Evolutionary conservation across 305 asterid species (phyloP), one percentile per base, ranked within the genome.

Genomic region (Salvia sclarea): DNA sequence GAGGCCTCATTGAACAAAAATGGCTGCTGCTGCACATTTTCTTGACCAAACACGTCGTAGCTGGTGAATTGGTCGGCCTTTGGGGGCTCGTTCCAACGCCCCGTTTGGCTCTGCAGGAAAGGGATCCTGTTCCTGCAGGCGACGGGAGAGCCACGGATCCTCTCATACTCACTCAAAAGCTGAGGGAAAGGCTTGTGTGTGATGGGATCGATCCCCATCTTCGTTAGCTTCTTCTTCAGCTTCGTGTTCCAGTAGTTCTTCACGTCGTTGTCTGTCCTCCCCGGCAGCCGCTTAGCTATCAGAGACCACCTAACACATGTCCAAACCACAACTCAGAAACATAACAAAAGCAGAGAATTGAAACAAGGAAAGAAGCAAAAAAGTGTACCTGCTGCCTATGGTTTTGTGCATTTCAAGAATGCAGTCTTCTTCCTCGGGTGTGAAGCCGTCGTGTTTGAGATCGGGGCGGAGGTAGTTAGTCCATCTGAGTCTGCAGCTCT

Each of bases 181-280:
- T 94, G 97, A 38, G 97, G 82, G 80, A 91, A 82, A 25, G 98
- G 97, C 87, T 94, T 94, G 77, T 94, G 98, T 57, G 98, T 94
- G 17, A 94, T 76, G 1, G 97, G 96, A 66, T 91, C 97, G 16
- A 94, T 87, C 72, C 95, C 97, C 93, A 89, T 83, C 69, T 85
- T 91, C 21, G 77, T 62, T 0, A 93, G 91, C 69, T 94, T 94
- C 64, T 94, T 91, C 96, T 87, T 94, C 66, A 94, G 88, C 65
- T 91, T 94, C 0, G 97, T 94, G 84, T 94, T 94, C 98, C 97
- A 94, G 80, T 88, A 94, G 84, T 94, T 94, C 83, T 94, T 94
- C 50, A 94, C 97, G 56, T 94, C 97, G 40, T 94, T 94, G 75
- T 93, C 98, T 4, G 98, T 94, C 84, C 98, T 81, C 58, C 97